Base-by-base conservation (phyloP, 2,329 filamentous ascomycete species). In the Aspergillus proliferans region DNA sequence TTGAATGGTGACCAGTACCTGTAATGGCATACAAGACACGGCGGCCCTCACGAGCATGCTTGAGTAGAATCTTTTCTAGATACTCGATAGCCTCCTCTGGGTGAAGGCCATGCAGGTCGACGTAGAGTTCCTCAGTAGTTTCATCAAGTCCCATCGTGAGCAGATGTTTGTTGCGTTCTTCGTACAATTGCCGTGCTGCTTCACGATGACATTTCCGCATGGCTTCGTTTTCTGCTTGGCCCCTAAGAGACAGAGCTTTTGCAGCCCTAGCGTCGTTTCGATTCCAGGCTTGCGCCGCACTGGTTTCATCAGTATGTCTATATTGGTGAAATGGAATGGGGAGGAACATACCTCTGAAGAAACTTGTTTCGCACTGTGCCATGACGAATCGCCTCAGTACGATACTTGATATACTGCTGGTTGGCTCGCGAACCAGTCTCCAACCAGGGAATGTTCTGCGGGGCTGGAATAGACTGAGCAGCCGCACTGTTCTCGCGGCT, bases 201-300 rank as follows among this genome's bases (percentile, higher is more conserved):
- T 97, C 91, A 43, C 93, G 86, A 65, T 98, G 93, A 42, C 91
- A 92, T 74, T 95, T 94, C 56, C 91, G 84, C 93, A 98, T 98
- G 34, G 94, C 79, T 58, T 95, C 89, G 62, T 98, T 97, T 73
- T 98, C 93, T 59, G 88, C 93, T 71, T 97, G 93, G 10, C 93
- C 93, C 26, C 93, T 86, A 42, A 97, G 81, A 61, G 89, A 95
- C 45, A 97, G 80, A 28, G 92, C 92, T 74, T 97, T 97, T 52
- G 93, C 93, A 15, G 93, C 92, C 53, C 93, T 85, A 38, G 93
- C 92, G 68, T 98, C 93, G 62, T 96, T 97, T 50, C 93, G 87
- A 67, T 97, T 96, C 92, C 93, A 98, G 19, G 93, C 93, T 78
- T 97, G 92, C 7, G 92, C 92, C 57, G 93, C 93, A 69, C 91